Evolutionary conservation across 345 rosid genomes (phyloP).

Genomic region (Turritis glabra): DNA sequence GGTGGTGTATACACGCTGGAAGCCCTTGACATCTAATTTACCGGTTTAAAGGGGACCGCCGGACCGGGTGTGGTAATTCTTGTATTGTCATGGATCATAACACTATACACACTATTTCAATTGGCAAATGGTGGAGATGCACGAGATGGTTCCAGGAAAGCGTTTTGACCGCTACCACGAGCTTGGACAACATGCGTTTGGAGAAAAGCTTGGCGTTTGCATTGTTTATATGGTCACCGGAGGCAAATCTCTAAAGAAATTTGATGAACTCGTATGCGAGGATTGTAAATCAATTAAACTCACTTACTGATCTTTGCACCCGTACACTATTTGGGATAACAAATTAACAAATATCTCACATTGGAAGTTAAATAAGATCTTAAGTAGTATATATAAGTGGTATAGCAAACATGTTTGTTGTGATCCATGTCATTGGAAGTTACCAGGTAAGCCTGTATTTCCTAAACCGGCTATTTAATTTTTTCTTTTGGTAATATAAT

Average conservation of each 20-base stretch:
- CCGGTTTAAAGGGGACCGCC: constrained; percentile 68
- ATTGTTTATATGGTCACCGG: constrained; percentile 85
- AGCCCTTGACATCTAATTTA: too few species aligned
- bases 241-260: constrained; percentile 59
- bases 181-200: constrained; percentile 80
- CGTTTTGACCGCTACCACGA: constrained; percentile 81
- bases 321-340: too few species aligned
- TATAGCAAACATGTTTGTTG: constrained; percentile 83
- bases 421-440: constrained; percentile 76
- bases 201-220: constrained; percentile 66
- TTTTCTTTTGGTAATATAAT: too few species aligned
- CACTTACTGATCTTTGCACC: constrained; percentile 73
- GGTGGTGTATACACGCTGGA: too few species aligned
- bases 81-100: constrained; percentile 69
- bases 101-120: constrained; percentile 68
- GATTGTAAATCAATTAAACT: constrained; percentile 49
- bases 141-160: constrained; percentile 78
- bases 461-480: too few species aligned
- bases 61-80: constrained; percentile 71
- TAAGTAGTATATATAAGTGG: too few species aligned
- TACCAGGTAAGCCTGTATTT: too few species aligned
- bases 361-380: too few species aligned
- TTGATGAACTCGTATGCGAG: constrained; percentile 51
- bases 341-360: too few species aligned
- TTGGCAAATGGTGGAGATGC: constrained; percentile 98